These are phyloP conservation scores for Penicillium argentinense DNA, from an alignment of 495 filamentous ascomycete species.

Conservation along the genomic window DNA sequence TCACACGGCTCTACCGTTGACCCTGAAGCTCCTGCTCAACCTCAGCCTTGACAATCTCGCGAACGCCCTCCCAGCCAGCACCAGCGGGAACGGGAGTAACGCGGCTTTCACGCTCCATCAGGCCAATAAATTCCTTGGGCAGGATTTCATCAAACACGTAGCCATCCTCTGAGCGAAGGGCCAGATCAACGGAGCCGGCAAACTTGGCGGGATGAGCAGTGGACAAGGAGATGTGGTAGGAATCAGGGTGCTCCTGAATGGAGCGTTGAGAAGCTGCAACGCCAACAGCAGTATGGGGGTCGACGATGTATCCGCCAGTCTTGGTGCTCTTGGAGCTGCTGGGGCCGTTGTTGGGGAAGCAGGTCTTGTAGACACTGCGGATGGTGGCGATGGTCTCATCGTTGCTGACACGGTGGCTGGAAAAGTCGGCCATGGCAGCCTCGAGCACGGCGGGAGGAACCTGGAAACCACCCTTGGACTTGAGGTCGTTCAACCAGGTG, in stretches of 20 bases:
- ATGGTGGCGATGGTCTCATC: slow-evolving; percentile 74
- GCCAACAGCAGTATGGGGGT: slow-evolving; percentile 90
- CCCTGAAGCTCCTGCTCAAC: slow-evolving; percentile 39
- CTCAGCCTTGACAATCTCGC: slow-evolving; percentile 40
- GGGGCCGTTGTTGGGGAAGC: slow-evolving; percentile 30
- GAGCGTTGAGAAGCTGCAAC: slow-evolving; percentile 70
- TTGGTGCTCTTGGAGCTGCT: slow-evolving; percentile 35
- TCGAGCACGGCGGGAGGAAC: slow-evolving; percentile 67
- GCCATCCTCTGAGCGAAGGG: slow-evolving; percentile 61
- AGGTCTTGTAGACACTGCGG: slow-evolving; percentile 56
- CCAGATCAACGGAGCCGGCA: slow-evolving; percentile 70
- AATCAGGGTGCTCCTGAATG: slow-evolving; percentile 48
- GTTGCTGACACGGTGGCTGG: slow-evolving; percentile 81
- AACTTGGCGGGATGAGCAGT: slow-evolving; percentile 97
- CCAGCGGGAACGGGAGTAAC: slow-evolving; percentile 29
- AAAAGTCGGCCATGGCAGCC: slow-evolving; percentile 66
- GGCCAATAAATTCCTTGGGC: slow-evolving; percentile 72
- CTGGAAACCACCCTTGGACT: slow-evolving; percentile 74
- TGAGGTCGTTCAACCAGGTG: slow-evolving; percentile 76
- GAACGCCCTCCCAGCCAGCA: slow-evolving; percentile 37
- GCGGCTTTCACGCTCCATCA: slow-evolving; percentile 59
- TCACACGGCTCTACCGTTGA: slow-evolving; percentile 3
- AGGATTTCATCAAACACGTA: slow-evolving; percentile 76
- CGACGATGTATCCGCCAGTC: slow-evolving; percentile 68
- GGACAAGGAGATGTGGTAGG: slow-evolving; percentile 73